These are phyloP conservation scores for Suhomyces sp. DNA, from an alignment of 805 yeast species.

Conservation along the genomic window DNA sequence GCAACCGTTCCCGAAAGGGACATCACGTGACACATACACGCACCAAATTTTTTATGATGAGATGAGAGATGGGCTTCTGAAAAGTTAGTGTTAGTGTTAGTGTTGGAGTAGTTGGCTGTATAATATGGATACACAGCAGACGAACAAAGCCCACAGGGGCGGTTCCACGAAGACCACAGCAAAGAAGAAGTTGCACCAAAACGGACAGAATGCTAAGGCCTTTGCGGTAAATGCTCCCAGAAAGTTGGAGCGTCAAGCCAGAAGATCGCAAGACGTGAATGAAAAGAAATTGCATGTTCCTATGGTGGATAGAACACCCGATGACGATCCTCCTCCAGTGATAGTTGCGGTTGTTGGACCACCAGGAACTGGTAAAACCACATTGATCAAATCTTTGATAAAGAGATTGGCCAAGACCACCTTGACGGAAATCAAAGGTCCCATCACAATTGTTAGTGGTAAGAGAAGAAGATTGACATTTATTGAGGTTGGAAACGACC, in stretches of 20 bases:
- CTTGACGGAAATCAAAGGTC: slow-evolving; percentile 85
- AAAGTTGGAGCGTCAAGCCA: slow-evolving; percentile 78
- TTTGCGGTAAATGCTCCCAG: slow-evolving; percentile 62
- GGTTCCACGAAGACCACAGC: slow-evolving; percentile 51
- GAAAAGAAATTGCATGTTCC: slow-evolving; percentile 93
- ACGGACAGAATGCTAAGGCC: slow-evolving; percentile 57
- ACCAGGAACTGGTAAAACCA: slow-evolving; percentile 97
- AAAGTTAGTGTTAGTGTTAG: not conserved
- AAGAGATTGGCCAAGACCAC: slow-evolving; percentile 86
- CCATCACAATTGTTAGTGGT: slow-evolving; percentile 94
- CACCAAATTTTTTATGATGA: slow-evolving; percentile 1
- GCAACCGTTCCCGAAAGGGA: not conserved
- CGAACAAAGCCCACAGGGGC: slow-evolving; percentile 81
- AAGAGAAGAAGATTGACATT: slow-evolving; percentile 90
- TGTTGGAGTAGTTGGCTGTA: not conserved
- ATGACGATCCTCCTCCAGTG: slow-evolving; percentile 96
- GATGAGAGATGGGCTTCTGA: slow-evolving; percentile 1
- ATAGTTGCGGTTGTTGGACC: slow-evolving; percentile 98
- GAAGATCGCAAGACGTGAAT: slow-evolving; percentile 75
- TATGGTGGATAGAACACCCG: slow-evolving; percentile 96
- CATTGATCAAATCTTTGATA: slow-evolving; percentile 84
- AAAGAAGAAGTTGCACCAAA: slow-evolving; percentile 83
- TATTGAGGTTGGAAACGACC: slow-evolving; percentile 87
- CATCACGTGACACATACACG: not conserved
- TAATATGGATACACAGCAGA: slow-evolving; percentile 43